Conservation (phyloP, 2,329 filamentous ascomycete genomes). For the Coleophoma cylindrospora region DNA sequence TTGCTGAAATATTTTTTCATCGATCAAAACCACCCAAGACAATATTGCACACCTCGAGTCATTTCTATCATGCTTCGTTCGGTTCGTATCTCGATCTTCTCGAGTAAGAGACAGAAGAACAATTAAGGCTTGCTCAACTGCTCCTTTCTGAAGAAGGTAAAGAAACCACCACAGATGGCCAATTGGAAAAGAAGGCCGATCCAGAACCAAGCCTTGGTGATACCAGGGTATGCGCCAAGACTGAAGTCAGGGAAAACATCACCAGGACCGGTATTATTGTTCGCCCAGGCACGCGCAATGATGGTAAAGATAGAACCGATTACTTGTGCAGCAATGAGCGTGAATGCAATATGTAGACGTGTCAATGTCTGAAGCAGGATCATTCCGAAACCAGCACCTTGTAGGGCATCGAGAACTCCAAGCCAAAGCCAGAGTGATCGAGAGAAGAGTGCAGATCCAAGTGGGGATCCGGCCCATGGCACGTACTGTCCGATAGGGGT, state of each 20-base stretch:
- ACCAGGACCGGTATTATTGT: slow-evolving; percentile 56
- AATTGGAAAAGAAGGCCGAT: slow-evolving; percentile 52
- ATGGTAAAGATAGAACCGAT: slow-evolving; percentile 59
- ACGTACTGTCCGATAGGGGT: slow-evolving; percentile 55
- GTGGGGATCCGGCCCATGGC: slow-evolving; percentile 53
- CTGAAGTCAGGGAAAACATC: slow-evolving; percentile 58
- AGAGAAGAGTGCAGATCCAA: slow-evolving; percentile 49
- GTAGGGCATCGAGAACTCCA: slow-evolving; percentile 58
- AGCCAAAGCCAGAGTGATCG: slow-evolving; percentile 63
- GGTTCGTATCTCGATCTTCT: too few species aligned
- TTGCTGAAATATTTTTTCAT: too few species aligned
- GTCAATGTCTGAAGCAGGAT: slow-evolving; percentile 61
- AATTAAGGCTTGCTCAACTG: slow-evolving; percentile 47
- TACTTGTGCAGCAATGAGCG: slow-evolving; percentile 55
- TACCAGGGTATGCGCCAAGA: slow-evolving; percentile 37
- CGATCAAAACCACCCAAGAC: too few species aligned
- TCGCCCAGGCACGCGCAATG: slow-evolving; percentile 52
- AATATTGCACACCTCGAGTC: too few species aligned
- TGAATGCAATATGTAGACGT: slow-evolving; percentile 58
- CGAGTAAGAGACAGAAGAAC: too few species aligned
- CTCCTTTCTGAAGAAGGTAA: slow-evolving; percentile 52
- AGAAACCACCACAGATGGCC: slow-evolving; percentile 51
- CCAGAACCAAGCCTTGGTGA: slow-evolving; percentile 55
- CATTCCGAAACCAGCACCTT: slow-evolving; percentile 65
- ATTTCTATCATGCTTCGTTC: too few species aligned